Evolutionary conservation across 116 monocot species (phyloP), one percentile per base, ranked within the genome.

Genomic region (Posidonia oceanica): DNA sequence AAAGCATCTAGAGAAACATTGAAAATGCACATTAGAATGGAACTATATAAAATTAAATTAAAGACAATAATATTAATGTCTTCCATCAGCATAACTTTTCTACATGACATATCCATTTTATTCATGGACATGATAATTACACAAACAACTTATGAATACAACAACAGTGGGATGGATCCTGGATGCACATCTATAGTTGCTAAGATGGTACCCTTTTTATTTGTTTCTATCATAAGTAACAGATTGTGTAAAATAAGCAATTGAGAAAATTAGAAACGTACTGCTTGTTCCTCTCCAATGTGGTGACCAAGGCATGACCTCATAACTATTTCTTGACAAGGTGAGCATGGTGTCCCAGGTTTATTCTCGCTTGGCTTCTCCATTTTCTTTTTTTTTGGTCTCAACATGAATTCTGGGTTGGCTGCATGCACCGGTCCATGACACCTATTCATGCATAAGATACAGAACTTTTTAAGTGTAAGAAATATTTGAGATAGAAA

Each of bases 371-470:
- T 51, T 10, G 36, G 74, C 77, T 64, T 83, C 57, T 76, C 72
- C 36, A 65, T 20, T 83, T 85, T 85, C 84, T 80, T 96, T 73
- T 85, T 91, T 75, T 76, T 96, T 73, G 87, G 89, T 83, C 77
- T 91, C 59, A 96, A 67, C 40, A 85, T 85, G 61, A 96, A 96
- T 38, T 91, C 96, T 48, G 88, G 87, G 51, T 91, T 91, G 7
- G 96, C 89, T 80, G 88, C 84, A 52, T 91, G 88, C 52, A 82
- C 60, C 23, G 89, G 83, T 44, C 96, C 96, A 80, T 96, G 96
- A 42, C 96, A 96, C 69, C 96, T 96, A 74, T 54, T 69, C 29
- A 40, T 41, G 63, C 20, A 62, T 69, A 65, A 65, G 5, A 61
- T 29, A 21, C 22, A 62, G 63, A 63, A 14, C 37, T 16, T 4